These are phyloP conservation scores for Lipomyces lipofer DNA, from an alignment of 805 yeast species.

Conservation along the genomic window DNA sequence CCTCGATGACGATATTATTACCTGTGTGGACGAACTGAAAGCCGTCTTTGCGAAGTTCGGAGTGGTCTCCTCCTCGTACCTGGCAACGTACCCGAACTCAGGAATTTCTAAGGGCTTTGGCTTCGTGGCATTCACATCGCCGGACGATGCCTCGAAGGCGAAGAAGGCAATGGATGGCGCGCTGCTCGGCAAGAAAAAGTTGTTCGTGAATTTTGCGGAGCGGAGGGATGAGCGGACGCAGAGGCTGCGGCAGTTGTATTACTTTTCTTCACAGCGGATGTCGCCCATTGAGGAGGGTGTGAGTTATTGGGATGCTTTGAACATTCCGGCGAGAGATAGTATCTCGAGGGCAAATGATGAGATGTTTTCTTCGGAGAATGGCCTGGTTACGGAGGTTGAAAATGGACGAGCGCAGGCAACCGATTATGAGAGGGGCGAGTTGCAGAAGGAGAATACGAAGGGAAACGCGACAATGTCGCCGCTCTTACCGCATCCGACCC, in stretches of 20 bases:
- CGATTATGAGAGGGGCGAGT: no score
- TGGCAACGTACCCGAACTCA: slow-evolving; percentile 10
- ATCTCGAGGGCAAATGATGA: no score
- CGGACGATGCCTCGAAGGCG: slow-evolving; percentile 23
- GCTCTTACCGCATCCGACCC: no score
- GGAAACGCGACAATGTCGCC: no score
- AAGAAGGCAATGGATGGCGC: slow-evolving; percentile 17
- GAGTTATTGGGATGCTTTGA: no score
- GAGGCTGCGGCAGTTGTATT: neutral
- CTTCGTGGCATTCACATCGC: slow-evolving; percentile 20
- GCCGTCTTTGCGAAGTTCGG: slow-evolving; percentile 22
- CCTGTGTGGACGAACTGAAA: slow-evolving; percentile 10
- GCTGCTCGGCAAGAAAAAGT: slow-evolving; percentile 13
- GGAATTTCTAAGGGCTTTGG: slow-evolving; percentile 24
- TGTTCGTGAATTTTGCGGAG: slow-evolving; percentile 26
- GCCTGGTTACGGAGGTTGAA: no score
- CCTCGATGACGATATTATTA: slow-evolving; percentile 21
- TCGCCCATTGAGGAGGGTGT: no score
- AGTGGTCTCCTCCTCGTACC: slow-evolving; percentile 9
- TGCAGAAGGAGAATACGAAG: no score
- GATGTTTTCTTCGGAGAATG: no score
- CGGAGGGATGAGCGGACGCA: slow-evolving; percentile 3
- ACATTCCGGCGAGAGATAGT: no score
- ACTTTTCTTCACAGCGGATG: neutral
- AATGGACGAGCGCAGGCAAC: no score